Percentiles rank a stretch among this genome's conserved stretches.
Conservation (phyloP, 1,284 basidiomycete species). For the Anthracocystis panici-leucophaei region DNA sequence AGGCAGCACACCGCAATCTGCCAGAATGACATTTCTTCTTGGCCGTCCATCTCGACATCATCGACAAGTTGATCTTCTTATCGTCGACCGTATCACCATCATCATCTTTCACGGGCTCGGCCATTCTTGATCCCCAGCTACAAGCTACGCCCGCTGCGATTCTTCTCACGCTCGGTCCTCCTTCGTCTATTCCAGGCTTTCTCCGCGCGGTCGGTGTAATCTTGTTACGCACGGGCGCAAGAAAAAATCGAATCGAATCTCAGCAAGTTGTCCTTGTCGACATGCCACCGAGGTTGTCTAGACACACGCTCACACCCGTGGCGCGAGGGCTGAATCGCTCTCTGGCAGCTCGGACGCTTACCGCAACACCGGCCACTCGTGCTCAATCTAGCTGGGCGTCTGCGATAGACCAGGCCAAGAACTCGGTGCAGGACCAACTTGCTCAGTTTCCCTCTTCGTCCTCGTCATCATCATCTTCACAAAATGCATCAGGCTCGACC, state of each 20-base stretch:
- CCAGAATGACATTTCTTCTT: constrained; percentile 3
- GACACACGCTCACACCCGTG: constrained; percentile 16
- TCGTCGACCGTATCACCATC: too few relatives aligned
- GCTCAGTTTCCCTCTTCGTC: constrained; percentile 30
- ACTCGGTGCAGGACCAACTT: constrained; percentile 43
- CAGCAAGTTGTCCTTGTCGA: background rate
- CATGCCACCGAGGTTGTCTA: constrained; percentile 32
- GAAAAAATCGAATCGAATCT: background rate
- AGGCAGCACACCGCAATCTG: constrained; percentile 30
- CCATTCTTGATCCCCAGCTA: too few relatives aligned
- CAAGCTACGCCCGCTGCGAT: too few relatives aligned
- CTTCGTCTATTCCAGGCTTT: too few relatives aligned
- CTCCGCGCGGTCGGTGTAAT: too few relatives aligned
- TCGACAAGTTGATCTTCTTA: too few relatives aligned
- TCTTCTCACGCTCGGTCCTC: too few relatives aligned
- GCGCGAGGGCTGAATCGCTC: constrained; percentile 9
- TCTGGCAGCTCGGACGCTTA: constrained; percentile 3
- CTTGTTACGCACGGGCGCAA: background rate
- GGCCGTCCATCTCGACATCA: constrained; percentile 12
- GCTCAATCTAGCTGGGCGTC: constrained; percentile 49
- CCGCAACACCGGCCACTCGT: constrained; percentile 8
- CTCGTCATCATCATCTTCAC: constrained; percentile 17
- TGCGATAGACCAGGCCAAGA: constrained; percentile 47
- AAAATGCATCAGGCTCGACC: constrained; percentile 7
- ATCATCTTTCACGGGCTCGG: too few relatives aligned